A percentile compares a stretch with the other conserved stretches of the same genome.
These are phyloP conservation scores for Platanthera guangdongensis DNA, from an alignment of 106 monocot genomes.

Conservation along the genomic window DNA sequence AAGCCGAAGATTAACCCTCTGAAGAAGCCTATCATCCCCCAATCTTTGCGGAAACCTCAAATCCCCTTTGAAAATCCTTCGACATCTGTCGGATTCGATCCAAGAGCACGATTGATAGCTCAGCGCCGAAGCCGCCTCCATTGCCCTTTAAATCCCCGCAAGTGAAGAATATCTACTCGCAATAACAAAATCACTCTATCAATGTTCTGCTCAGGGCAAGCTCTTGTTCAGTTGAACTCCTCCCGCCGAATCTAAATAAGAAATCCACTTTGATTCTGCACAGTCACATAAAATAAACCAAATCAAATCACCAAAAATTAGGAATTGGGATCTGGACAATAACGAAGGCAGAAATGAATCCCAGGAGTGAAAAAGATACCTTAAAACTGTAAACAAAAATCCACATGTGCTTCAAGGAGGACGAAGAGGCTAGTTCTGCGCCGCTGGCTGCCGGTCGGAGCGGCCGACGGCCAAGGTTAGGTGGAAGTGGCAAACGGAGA, in stretches of 20 bases:
- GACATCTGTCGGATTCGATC: background rate
- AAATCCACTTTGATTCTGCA: background rate
- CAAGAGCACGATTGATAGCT: background rate
- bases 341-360: background rate
- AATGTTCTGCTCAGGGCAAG: background rate
- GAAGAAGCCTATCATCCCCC: background rate
- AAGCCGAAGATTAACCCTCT: background rate
- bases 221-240: background rate
- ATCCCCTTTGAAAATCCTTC: background rate
- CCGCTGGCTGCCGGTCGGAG: background rate
- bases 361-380: background rate
- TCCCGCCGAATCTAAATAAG: background rate
- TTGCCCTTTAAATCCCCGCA: background rate
- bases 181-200: background rate
- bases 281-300: background rate
- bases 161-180: background rate
- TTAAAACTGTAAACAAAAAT: background rate
- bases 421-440: background rate
- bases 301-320: background rate
- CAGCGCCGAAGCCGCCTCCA: constrained; percentile 8
- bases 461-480: background rate
- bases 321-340: background rate
- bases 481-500: background rate
- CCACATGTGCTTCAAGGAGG: background rate
- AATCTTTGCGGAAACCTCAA: background rate